A percentile compares a stretch with the other conserved stretches of the same genome.
These are phyloP conservation scores for Diutina rugosa DNA, from an alignment of 1,139 yeast genomes.

Conservation along the genomic window DNA sequence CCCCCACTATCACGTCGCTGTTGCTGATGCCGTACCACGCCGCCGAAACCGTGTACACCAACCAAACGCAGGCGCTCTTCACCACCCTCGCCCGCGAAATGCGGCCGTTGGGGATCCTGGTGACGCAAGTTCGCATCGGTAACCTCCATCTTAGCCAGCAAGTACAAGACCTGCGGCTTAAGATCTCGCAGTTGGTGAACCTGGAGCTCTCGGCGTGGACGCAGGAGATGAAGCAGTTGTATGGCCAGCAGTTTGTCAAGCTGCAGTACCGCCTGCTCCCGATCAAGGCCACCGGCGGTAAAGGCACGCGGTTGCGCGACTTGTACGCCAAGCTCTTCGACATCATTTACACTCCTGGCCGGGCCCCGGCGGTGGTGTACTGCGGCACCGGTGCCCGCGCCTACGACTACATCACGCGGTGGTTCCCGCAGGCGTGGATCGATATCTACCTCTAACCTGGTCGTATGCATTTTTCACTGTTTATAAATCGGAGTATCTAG, in stretches of 20 bases:
- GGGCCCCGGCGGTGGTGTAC: conserved; percentile 22
- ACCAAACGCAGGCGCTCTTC: conserved; percentile 22
- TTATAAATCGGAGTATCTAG: conserved; percentile 1
- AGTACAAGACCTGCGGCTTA: conserved; percentile 15
- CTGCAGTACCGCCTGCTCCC: conserved; percentile 23
- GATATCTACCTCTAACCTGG: background rate
- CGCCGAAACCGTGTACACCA: conserved; percentile 31
- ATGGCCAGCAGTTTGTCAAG: conserved; percentile 21
- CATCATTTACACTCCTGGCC: conserved; percentile 22
- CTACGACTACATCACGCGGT: conserved; percentile 21
- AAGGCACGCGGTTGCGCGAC: conserved; percentile 22
- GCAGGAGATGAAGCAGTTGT: conserved; percentile 22
- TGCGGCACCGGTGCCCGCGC: conserved; percentile 40
- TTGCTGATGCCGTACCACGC: conserved; percentile 36
- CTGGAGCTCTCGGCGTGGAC: conserved; percentile 32
- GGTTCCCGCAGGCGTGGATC: conserved; percentile 15
- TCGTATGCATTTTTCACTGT: background rate
- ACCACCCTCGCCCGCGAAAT: conserved; percentile 28
- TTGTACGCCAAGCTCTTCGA: conserved; percentile 45
- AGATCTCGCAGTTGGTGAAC: conserved; percentile 18
- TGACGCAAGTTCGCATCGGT: conserved; percentile 35
- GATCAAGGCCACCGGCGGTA: conserved; percentile 12
- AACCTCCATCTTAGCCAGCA: conserved; percentile 21
- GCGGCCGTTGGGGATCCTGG: conserved; percentile 25
- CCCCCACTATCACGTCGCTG: conserved; percentile 30